A percentile compares a stretch with the other conserved stretches of the same genome.
Conservation (phyloP, 2,329 filamentous ascomycete species). For the Diplocarpon mali region DNA sequence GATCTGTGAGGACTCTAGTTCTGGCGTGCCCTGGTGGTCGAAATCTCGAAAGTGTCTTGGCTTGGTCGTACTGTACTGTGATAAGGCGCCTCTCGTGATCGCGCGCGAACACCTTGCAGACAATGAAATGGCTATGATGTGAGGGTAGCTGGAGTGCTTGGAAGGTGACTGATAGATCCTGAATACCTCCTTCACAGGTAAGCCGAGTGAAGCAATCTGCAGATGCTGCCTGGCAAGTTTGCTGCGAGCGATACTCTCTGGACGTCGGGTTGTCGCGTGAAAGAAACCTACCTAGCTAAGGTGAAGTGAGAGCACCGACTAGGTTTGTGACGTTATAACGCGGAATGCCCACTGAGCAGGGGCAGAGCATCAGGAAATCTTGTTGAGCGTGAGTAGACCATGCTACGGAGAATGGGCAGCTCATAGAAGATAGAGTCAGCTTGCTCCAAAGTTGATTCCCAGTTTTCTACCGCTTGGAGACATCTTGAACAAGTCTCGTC, state of each 20-base stretch:
- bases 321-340: too few relatives aligned
- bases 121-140: constrained; percentile 2
- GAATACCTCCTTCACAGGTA: constrained; percentile 3
- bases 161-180: constrained; percentile 1
- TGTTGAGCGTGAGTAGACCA: too few relatives aligned
- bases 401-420: too few relatives aligned
- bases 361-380: too few relatives aligned
- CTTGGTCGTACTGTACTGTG: constrained; percentile 2
- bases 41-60: not conserved
- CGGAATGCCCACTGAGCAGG: too few relatives aligned
- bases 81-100: constrained; percentile 11
- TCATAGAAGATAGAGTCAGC: too few relatives aligned
- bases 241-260: constrained; percentile 13
- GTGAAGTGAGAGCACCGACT: too few relatives aligned
- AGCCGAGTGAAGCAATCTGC: not conserved
- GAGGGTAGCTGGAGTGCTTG: constrained; percentile 3
- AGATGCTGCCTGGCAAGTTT: constrained; percentile 7
- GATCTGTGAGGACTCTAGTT: not conserved
- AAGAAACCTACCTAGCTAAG: not conserved
- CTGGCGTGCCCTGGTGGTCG: not conserved
- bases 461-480: too few relatives aligned
- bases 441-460: too few relatives aligned
- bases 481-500: too few relatives aligned
- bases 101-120: constrained; percentile 6
- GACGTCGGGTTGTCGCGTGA: constrained; percentile 10